Base-by-base conservation (phyloP, 192 early-diverging fungal species). In the Podila clonocystis region DNA sequence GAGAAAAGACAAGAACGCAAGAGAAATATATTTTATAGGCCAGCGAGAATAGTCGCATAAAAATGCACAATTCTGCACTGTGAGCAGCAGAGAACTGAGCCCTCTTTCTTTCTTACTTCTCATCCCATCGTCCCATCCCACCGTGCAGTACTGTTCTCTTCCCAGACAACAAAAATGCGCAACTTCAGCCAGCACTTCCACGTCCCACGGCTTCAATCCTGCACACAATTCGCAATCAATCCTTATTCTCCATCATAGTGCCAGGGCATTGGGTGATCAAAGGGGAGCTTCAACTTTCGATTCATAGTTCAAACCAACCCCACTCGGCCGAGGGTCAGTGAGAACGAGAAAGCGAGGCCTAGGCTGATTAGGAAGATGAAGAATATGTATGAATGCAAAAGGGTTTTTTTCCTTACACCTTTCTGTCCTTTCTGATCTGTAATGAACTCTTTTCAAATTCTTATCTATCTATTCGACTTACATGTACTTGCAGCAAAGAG, bases 241-340 rank as follows among this genome's bases (percentile, higher is more conserved):
- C 52, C 24, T 24, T 2, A 26, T 26, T 24, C 52, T 55, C 50
- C n/a, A 55, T 1, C 22, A 24, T 26, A 55, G n/a, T 24, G 20
- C 52, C 52, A 55, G 9, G 52, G 24, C 52, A 55, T 55, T 24
- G 20, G 11, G 26, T 55, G 24, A 22, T 55, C 20, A 55, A 55
- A 24, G n/a, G 52, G 52, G 52, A 55, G 52, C 52, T 26, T 55
- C n/a, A 55, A 55, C 52, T 9, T 55, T 55, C 52, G 22, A 55
- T 26, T 24, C 52, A 55, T 55, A 26, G 52, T 55, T 55, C 52
- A 55, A n/a, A 26, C 41, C 41, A 45, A 45, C 12, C 41, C 17
- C 41, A 0, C 24, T 55, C 34, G 22, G 12, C 24, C 0, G 20
- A n/a, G 20, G 17, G 52, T 55, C 20, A n/a, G 1, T 55, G 52